Evolutionary conservation across 306 rosid species (phyloP), one percentile per base, ranked within the genome.

Genomic region (Castanopsis chinensis): DNA sequence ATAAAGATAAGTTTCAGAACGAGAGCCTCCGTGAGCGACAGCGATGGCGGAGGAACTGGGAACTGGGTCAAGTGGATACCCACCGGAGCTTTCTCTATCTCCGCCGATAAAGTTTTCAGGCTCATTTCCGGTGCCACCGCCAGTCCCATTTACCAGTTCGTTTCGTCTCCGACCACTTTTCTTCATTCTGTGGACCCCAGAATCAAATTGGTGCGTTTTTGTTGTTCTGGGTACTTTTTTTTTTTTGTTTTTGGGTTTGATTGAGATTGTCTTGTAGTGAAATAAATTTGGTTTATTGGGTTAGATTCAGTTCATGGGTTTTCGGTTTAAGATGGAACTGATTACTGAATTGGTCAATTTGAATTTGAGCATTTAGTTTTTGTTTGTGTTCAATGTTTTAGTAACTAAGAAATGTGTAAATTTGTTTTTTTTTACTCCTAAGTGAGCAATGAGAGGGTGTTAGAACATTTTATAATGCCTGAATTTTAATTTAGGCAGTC

Each of bases 61-160:
- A 86, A 85, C 65, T 94, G 97, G 97, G 78, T 83, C 32, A 85
- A 83, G 81, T 87, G 93, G 92, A 7, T 94, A 5, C 97, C 97
- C n/a, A 25, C 79, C 2, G 84, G 89, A 61, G 88, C 87, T 73
- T 70, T 92, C n/a, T 89, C 87, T 73, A 70, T 92, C n/a, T 89
- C 97, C 3, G 95, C 97, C 27, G 97, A 94, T 35, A 92, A 92
- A 70, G 86, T 94, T 80, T 85, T 94, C 56, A 85, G 92, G 69
- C 76, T 90, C 85, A 89, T 91, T 81, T 85, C 97, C 4, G 90
- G 97, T 11, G 99, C 99, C 60, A 94, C 99, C 5, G 87, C 97
- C 37, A 94, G 99, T 57, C 99, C 99, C 61, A 91, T 94, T 86
- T 84, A 91, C 69, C 99, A 92, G 90, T 92, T 90, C 82, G 88